These are phyloP conservation scores for Salvia miltiorrhiza DNA, from an alignment of 257 asterid species.

Conservation along the genomic window DNA sequence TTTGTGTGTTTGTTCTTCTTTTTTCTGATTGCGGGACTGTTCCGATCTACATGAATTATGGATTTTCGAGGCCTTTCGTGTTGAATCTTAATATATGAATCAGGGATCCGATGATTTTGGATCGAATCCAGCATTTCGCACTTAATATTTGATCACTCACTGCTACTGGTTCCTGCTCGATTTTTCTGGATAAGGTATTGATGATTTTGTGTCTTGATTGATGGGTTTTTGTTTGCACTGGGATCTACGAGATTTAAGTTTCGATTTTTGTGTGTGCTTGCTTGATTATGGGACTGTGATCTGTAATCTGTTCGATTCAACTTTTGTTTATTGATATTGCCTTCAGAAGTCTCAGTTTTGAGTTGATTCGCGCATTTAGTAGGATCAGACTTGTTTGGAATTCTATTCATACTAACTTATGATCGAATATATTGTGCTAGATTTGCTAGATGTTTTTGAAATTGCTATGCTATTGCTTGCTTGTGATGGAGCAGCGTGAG, in stretches of 20 bases:
- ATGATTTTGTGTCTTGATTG: neutral
- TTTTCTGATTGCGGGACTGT: conserved; percentile 27
- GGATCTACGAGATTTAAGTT: conserved; percentile 42
- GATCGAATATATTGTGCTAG: conserved; percentile 6
- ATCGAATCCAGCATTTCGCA: conserved; percentile 49
- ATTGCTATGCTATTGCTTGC: neutral
- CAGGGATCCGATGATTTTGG: conserved; percentile 63
- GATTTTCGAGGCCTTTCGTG: conserved; percentile 31
- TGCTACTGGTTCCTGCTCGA: conserved; percentile 57
- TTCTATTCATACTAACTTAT: conserved; percentile 11
- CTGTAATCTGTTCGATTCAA: conserved; percentile 14
- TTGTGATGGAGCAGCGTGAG: conserved; percentile 2
- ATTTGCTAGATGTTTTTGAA: neutral
- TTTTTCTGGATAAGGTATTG: conserved; percentile 65
- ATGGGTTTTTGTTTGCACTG: conserved; percentile 15
- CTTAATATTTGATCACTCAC: conserved; percentile 51
- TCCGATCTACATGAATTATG: conserved; percentile 59
- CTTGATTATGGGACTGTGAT: conserved; percentile 16
- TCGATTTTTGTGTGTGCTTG: conserved; percentile 9
- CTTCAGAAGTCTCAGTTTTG: conserved; percentile 4
- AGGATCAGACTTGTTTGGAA: conserved; percentile 12
- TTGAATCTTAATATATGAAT: conserved; percentile 54
- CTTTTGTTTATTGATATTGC: conserved; percentile 13
- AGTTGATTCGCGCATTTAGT: conserved; percentile 26
- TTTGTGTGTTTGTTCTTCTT: neutral